Conservation (phyloP, 768 basidiomycete species). For the Inosperma sp. region DNA sequence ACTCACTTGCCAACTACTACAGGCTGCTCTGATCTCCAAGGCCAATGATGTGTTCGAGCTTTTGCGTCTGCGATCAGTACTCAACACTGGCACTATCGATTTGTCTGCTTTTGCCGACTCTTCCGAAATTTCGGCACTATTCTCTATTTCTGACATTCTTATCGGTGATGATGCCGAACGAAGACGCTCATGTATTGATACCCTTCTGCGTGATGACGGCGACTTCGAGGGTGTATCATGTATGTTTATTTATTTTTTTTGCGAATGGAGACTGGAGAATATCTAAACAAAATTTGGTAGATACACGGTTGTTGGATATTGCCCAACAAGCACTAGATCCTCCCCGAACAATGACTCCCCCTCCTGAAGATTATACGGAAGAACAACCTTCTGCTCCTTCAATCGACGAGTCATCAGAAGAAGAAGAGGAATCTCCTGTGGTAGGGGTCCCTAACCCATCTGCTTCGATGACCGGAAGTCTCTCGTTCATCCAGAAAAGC, state of each 20-base stretch:
- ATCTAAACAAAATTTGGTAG: slow-evolving; percentile 33
- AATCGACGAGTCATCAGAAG: slow-evolving; percentile 18
- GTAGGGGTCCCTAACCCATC: slow-evolving; percentile 38
- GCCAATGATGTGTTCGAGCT: slow-evolving; percentile 52
- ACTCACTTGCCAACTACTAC: slow-evolving; percentile 1
- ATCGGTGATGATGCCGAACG: slow-evolving; percentile 49
- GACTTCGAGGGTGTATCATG: slow-evolving; percentile 61
- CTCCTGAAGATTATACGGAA: slow-evolving; percentile 29
- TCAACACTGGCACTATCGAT: slow-evolving; percentile 43
- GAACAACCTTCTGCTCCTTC: slow-evolving; percentile 19
- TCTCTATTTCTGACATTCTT: slow-evolving; percentile 49
- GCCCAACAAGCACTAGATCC: slow-evolving; percentile 50
- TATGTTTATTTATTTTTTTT: slow-evolving; percentile 35
- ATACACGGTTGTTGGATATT: slow-evolving; percentile 57
- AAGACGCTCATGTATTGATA: slow-evolving; percentile 49
- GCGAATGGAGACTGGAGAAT: slow-evolving; percentile 1
- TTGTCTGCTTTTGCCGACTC: slow-evolving; percentile 41
- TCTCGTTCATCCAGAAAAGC: slow-evolving; percentile 80
- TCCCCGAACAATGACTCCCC: slow-evolving; percentile 38
- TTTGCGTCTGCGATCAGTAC: slow-evolving; percentile 50
- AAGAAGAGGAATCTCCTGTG: slow-evolving; percentile 32
- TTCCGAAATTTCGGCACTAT: slow-evolving; percentile 51
- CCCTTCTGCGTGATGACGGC: slow-evolving; percentile 54
- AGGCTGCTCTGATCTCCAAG: slow-evolving; percentile 44
- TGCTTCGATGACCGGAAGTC: slow-evolving; percentile 44